Evolutionary conservation across 345 rosid species (phyloP).

Genomic region (Pseudoturritis turrita): DNA sequence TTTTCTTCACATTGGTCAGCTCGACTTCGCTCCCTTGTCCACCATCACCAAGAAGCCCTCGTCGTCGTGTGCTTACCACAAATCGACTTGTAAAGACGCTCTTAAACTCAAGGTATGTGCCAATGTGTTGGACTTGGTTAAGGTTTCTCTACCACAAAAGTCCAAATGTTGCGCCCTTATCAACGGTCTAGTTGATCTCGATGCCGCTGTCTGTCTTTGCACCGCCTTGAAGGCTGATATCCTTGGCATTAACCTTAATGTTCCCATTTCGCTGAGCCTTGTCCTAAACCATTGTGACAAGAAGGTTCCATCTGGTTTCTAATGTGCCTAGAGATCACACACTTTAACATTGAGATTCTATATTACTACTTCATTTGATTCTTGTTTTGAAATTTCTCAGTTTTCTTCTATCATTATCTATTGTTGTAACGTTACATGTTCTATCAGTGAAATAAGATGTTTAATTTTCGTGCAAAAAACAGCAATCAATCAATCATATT

Average conservation of each 20-base stretch:
- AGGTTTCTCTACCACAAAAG: slow-evolving; percentile 11
- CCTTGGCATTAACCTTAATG: slow-evolving; percentile 7
- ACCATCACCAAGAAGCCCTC: slow-evolving; percentile 24
- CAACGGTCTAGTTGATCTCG: neutral
- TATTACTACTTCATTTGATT: no score
- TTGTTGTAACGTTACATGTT: slow-evolving; percentile 3
- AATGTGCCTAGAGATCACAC: neutral
- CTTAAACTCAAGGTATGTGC: slow-evolving; percentile 22
- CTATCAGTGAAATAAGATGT: no score
- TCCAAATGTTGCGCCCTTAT: slow-evolving; percentile 12
- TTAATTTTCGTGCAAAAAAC: no score
- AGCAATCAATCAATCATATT: no score
- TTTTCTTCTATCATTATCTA: neutral
- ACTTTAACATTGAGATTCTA: no score
- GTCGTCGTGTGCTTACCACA: slow-evolving; percentile 1
- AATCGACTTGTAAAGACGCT: slow-evolving; percentile 18
- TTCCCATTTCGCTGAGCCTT: slow-evolving; percentile 13
- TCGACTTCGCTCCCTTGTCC: slow-evolving; percentile 13
- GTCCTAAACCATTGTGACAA: slow-evolving; percentile 4
- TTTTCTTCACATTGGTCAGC: slow-evolving; percentile 25
- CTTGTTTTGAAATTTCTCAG: neutral
- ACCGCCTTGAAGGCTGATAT: slow-evolving; percentile 9
- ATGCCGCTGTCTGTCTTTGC: slow-evolving; percentile 20
- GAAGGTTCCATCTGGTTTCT: slow-evolving; percentile 14
- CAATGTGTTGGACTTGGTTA: slow-evolving; percentile 21